Evolutionary conservation across 306 rosid species (phyloP).

Genomic region (Benincasa hispida): DNA sequence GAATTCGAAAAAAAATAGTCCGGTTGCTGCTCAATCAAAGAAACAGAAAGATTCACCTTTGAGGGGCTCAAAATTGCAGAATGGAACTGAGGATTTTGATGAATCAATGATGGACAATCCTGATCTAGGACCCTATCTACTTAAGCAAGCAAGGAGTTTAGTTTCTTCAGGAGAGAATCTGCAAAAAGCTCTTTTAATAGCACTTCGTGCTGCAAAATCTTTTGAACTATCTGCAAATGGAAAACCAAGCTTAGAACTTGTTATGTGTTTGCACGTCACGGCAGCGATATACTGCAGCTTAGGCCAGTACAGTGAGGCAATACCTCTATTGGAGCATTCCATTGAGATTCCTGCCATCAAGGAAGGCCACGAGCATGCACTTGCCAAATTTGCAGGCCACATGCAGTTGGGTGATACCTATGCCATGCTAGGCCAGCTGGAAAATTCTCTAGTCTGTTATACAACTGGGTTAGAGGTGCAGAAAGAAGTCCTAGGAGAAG

Average conservation of each 20-base stretch:
- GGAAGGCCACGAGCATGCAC: conserved; percentile 65
- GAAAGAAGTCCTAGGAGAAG: conserved; percentile 58
- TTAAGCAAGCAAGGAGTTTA: conserved; percentile 80
- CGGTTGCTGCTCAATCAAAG: conserved; percentile 14
- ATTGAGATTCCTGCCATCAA: conserved; percentile 48
- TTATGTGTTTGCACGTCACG: conserved; percentile 79
- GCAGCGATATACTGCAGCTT: conserved; percentile 73
- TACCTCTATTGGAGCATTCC: conserved; percentile 61
- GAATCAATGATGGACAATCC: conserved; percentile 31
- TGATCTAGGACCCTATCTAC: conserved; percentile 50
- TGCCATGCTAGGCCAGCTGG: conserved; percentile 82
- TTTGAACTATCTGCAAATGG: conserved; percentile 45
- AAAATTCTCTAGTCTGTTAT: conserved; percentile 65
- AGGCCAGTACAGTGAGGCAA: conserved; percentile 56
- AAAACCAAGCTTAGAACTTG: conserved; percentile 59
- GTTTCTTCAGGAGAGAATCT: conserved; percentile 58
- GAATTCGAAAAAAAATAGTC: conserved; percentile 31
- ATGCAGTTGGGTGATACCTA: conserved; percentile 94
- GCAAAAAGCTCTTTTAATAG: conserved; percentile 56
- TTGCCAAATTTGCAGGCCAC: conserved; percentile 76
- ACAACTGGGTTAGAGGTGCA: conserved; percentile 73
- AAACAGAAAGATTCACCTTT: conserved; percentile 28
- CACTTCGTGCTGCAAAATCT: conserved; percentile 59
- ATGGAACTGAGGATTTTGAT: conserved; percentile 12
- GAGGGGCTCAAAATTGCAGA: conserved; percentile 26